Conservation (phyloP, 78 protist species). For the Isochrysis galbana region DNA sequence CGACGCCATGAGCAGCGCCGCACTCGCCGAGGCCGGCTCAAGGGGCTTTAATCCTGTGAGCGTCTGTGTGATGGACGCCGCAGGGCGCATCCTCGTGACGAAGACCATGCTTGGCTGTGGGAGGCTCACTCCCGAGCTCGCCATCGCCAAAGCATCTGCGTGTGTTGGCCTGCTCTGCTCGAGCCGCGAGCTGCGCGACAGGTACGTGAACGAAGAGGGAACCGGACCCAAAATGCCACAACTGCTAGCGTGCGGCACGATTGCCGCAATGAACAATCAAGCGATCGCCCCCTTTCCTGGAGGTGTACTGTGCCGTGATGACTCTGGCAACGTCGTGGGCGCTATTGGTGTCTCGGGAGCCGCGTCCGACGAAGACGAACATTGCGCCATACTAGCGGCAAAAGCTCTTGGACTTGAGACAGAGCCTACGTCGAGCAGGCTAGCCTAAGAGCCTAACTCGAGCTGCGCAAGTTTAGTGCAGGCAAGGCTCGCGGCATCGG, state of each 20-base stretch:
- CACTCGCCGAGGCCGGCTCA: background rate
- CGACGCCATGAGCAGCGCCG: background rate
- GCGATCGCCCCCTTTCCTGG: background rate
- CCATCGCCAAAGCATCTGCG: background rate
- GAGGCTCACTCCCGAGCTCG: background rate
- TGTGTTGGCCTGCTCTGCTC: background rate
- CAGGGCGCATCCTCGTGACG: background rate
- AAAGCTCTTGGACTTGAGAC: background rate
- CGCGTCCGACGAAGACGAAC: background rate
- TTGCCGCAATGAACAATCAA: background rate
- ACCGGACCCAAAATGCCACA: background rate
- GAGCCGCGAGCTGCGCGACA: background rate
- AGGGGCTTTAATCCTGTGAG: background rate
- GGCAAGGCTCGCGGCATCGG: no score
- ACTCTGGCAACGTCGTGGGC: background rate
- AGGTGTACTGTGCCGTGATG: background rate
- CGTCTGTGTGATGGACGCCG: background rate
- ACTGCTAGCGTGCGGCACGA: background rate
- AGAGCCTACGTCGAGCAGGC: background rate
- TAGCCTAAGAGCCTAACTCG: background rate
- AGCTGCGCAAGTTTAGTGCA: no score
- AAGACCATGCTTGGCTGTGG: background rate
- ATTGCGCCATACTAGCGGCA: background rate
- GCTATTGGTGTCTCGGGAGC: conserved; percentile 1
- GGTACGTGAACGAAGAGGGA: background rate